phyloP scores from a whole-genome alignment of 1,284 basidiomycete genomes.

The Peniophora sp. region DNA sequence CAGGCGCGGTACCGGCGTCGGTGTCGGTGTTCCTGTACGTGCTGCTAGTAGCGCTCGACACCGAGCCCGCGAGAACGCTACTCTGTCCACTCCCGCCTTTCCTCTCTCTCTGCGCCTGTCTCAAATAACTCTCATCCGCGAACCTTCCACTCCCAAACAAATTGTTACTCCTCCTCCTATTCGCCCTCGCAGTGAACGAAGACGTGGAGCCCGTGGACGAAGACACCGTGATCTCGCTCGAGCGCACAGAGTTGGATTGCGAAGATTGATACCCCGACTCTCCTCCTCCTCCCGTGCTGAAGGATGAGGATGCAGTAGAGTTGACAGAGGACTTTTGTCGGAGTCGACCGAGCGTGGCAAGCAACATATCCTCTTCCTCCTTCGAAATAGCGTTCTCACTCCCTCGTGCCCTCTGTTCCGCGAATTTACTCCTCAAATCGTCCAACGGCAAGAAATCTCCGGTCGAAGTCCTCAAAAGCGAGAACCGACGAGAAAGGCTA shows the following conservation, averaged over 20 bases:
- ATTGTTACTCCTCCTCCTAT: slow-evolving; percentile 75
- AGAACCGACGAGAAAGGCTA: slow-evolving; percentile 74
- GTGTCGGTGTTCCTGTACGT: background rate
- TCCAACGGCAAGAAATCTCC: slow-evolving; percentile 59
- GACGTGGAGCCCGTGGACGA: slow-evolving; percentile 20
- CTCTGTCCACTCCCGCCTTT: slow-evolving; percentile 33
- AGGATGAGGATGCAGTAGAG: background rate
- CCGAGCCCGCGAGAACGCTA: slow-evolving; percentile 28
- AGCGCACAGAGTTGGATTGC: slow-evolving; percentile 25
- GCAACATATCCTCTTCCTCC: slow-evolving; percentile 76
- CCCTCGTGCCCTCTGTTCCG: slow-evolving; percentile 66
- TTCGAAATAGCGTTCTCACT: slow-evolving; percentile 60
- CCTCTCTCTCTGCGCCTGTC: slow-evolving; percentile 40
- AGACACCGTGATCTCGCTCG: slow-evolving; percentile 34
- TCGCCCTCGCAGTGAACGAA: slow-evolving; percentile 34
- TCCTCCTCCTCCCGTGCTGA: slow-evolving; percentile 7
- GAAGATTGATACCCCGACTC: slow-evolving; percentile 7
- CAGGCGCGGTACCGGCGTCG: background rate
- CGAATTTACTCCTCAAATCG: slow-evolving; percentile 56
- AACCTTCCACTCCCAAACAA: slow-evolving; percentile 72
- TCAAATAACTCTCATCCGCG: slow-evolving; percentile 64
- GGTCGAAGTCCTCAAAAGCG: slow-evolving; percentile 58
- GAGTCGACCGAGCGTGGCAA: slow-evolving; percentile 60
- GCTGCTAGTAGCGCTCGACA: background rate
- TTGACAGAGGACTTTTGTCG: slow-evolving; percentile 31